Evolutionary conservation across 495 filamentous ascomycete species (phyloP), one percentile per base, ranked within the genome.

Genomic region (Neurospora tetrasperma): DNA sequence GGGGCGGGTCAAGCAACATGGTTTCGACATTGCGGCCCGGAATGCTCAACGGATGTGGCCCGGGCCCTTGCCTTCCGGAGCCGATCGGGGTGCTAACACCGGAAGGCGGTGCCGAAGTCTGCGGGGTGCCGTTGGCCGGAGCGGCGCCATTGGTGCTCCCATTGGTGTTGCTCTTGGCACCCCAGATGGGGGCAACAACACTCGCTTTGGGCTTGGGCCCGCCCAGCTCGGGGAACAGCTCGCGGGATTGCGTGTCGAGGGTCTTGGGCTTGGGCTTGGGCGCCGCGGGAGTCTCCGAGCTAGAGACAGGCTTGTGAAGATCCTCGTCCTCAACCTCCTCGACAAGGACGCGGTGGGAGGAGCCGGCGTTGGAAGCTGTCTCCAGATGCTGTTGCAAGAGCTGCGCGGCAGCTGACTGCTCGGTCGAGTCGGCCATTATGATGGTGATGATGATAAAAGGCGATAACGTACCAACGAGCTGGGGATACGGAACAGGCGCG

Each of bases 191-290:
- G 42, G 91, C 84, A 70, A 79, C 88, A 82, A 74, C 74, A 71
- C 78, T 81, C 27, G 91, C 83, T 82, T 91, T 91, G 42, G 90
- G 85, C 74, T 82, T 84, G 12, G 89, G 88, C 69, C 90, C 89
- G 69, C 93, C 96, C 68, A 99, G 86, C 43, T 93, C 89, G 23
- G 96, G 96, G 84, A 99, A 99, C 48, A 90, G 83, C 81, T 97
- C 95, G 78, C 94, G 92, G 5, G 94, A 97, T 75, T 90, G 85
- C 9, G 93, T 91, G 80, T 98, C 92, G 66, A 97, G 78, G 73
- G 81, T 82, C 78, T 85, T 89, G 75, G 89, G 89, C 82, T 92
- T 92, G 54, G 87, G 85, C 79, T 89, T 91, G 69, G 87, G 79
- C 35, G 88, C 86, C 54, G 77, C 74, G n/a, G 82, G 73, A n/a